Conservation (phyloP, 768 basidiomycete genomes). For the button mushroom (Agaricus bisporus) region DNA sequence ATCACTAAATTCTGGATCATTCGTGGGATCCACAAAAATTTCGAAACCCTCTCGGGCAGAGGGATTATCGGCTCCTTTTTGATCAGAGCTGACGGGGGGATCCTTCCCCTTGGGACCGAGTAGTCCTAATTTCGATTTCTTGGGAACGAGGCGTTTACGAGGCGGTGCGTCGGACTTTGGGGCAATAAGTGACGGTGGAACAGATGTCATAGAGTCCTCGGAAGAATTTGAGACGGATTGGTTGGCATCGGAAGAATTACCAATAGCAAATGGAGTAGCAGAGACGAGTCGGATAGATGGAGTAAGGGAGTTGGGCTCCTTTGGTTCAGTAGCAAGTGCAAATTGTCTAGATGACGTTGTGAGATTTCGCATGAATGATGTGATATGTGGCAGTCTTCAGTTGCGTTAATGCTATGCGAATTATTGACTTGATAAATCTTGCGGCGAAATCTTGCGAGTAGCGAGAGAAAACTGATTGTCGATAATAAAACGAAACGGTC, state of each 20-base stretch:
- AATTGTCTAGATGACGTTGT: neutral
- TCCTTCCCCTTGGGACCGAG: conserved; percentile 35
- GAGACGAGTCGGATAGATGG: conserved; percentile 65
- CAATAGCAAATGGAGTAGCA: conserved; percentile 55
- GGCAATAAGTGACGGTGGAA: conserved; percentile 27
- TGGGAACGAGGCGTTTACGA: conserved; percentile 55
- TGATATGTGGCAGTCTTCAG: neutral
- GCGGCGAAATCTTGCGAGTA: conserved; percentile 3
- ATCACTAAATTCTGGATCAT: conserved; percentile 63
- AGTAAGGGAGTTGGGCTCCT: conserved; percentile 24
- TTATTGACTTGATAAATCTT: conserved; percentile 4
- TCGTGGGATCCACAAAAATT: conserved; percentile 61
- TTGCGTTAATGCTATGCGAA: neutral
- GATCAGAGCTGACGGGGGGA: conserved; percentile 54
- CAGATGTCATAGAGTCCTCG: conserved; percentile 30
- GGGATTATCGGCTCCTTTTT: conserved; percentile 32
- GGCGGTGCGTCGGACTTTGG: conserved; percentile 21
- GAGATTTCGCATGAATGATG: neutral
- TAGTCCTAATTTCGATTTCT: conserved; percentile 59
- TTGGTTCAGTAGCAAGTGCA: neutral
- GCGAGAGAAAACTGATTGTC: conserved; percentile 5
- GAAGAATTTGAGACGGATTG: conserved; percentile 27
- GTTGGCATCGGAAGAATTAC: conserved; percentile 30
- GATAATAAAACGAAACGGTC: neutral
- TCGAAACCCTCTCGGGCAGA: conserved; percentile 52